These are phyloP conservation scores for Cytospora leucostoma DNA, from an alignment of 2,329 filamentous ascomycete species.

Conservation along the genomic window DNA sequence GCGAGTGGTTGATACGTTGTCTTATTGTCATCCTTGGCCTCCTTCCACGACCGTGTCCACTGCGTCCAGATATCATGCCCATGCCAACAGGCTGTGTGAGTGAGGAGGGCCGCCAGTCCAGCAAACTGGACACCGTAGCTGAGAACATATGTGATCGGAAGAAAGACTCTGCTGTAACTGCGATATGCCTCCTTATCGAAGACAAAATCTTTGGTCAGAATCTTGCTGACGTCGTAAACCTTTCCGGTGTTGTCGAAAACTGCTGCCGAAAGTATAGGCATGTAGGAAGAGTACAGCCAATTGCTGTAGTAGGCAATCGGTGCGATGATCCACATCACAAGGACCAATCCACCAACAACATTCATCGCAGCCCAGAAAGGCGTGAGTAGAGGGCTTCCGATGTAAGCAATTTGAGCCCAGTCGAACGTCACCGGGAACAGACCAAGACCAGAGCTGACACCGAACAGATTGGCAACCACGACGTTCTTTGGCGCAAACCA, in stretches of 20 bases:
- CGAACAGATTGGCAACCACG: slow-evolving; percentile 84
- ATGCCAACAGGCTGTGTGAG: slow-evolving; percentile 83
- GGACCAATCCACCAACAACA: slow-evolving; percentile 74
- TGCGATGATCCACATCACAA: slow-evolving; percentile 84
- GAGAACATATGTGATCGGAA: slow-evolving; percentile 84
- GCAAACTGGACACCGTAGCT: slow-evolving; percentile 88
- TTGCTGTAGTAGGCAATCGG: slow-evolving; percentile 82
- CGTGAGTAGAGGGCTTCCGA: slow-evolving; percentile 79
- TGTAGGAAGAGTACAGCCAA: slow-evolving; percentile 76
- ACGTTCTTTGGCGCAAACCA: slow-evolving; percentile 87
- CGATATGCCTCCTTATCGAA: slow-evolving; percentile 78
- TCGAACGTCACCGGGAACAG: slow-evolving; percentile 87
- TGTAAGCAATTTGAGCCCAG: slow-evolving; percentile 88
- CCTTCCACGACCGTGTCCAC: slow-evolving; percentile 68
- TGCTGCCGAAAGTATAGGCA: slow-evolving; percentile 81
- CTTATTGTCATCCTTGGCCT: slow-evolving; percentile 56
- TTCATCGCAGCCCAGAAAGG: slow-evolving; percentile 88
- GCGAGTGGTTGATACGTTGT: slow-evolving; percentile 53
- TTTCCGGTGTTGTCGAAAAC: slow-evolving; percentile 85
- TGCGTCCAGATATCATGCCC: slow-evolving; percentile 79
- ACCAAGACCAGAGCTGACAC: slow-evolving; percentile 80
- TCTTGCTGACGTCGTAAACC: slow-evolving; percentile 78
- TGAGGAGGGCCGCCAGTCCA: slow-evolving; percentile 74
- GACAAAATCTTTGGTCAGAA: slow-evolving; percentile 74
- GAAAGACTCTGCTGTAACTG: slow-evolving; percentile 79